Base-by-base conservation (phyloP, 1,284 basidiomycete species). In the Agaricales sp. region DNA sequence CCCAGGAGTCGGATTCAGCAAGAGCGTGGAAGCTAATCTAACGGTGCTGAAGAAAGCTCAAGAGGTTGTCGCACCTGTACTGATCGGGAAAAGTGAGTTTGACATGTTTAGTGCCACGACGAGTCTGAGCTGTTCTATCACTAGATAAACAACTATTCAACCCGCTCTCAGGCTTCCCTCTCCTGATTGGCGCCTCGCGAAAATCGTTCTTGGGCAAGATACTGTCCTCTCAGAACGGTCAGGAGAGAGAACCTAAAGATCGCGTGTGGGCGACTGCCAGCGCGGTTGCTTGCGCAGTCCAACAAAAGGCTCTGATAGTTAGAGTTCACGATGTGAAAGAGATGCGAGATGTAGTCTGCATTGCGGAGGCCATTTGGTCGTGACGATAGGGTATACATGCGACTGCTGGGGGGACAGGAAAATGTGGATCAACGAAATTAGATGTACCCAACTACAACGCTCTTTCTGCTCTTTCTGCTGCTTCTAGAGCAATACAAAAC, bases 1-100 rank as follows among this genome's bases (percentile, higher is more conserved):
- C 66, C 92, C 95, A 0, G 95, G 96, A 0, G 71, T 99, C 47
- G 95, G 96, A 3, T 99, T 98, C 62, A 95, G 94, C 61, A 99
- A 99, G 66, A 78, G 81, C 0, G 63, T 83, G 1, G 71, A 82
- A 18, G 90, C 78, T 2, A 95, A 96, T 64, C 57, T 95, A 20
- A 70, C 73, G 51, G 60, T 96, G 3, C 64, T 96, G 46, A 71
- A 80, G 4, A 58, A 75, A 30, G 71, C 83, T 1, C 57, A 66
- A 0, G 58, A 61, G 16, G 61, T 90, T 25, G 76, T 77, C 0
- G 70, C 66, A 0, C 65, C 74, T 48, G 54, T 62, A 3, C 21
- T 53, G 16, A 51, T 71, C 43, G 62, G 62, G 22, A 45, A 46
- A 45, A 59, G 61, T 65, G 41, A 39, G 61, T 54, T 23, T 26